Conservation (phyloP, 345 rosid genomes). For the Populus tremula region DNA sequence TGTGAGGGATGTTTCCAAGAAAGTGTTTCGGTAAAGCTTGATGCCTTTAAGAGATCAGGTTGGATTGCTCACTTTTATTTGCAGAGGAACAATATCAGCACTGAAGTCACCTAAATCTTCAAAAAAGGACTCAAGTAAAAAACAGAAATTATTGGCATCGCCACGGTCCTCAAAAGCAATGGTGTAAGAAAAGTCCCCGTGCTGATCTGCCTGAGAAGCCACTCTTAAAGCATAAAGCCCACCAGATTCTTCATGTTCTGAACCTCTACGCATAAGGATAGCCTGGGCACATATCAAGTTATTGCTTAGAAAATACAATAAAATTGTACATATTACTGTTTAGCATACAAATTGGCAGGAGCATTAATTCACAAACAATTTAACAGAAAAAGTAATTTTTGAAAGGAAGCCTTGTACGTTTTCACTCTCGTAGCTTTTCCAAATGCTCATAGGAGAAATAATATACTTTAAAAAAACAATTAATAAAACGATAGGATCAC, state of each 20-base stretch:
- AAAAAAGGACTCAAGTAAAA: slow-evolving; percentile 59
- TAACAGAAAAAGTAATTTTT: not conserved
- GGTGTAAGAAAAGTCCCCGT: slow-evolving; percentile 32
- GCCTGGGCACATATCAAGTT: slow-evolving; percentile 39
- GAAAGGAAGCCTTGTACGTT: not conserved
- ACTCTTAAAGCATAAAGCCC: slow-evolving; percentile 52
- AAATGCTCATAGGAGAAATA: not conserved
- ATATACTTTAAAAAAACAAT: not conserved
- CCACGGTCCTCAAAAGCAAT: slow-evolving; percentile 70
- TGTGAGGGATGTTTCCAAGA: not conserved
- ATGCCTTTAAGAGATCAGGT: not conserved
- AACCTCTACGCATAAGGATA: slow-evolving; percentile 57
- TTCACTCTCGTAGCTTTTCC: not conserved
- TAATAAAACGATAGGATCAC: not conserved
- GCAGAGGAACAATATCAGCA: slow-evolving; percentile 57
- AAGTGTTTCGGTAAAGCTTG: not conserved
- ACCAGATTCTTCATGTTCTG: slow-evolving; percentile 41
- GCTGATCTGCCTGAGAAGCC: slow-evolving; percentile 28
- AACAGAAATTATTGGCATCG: slow-evolving; percentile 82
- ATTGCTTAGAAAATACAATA: not conserved
- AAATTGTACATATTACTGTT: not conserved
- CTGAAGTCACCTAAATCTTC: slow-evolving; percentile 65
- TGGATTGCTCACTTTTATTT: slow-evolving; percentile 46
- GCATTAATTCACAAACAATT: not conserved
- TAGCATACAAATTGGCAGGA: not conserved